A percentile compares a stretch with the other conserved stretches of the same genome.
Evolutionary conservation across 768 basidiomycete species (phyloP).

Genomic region (Phylloporus arenicola): DNA sequence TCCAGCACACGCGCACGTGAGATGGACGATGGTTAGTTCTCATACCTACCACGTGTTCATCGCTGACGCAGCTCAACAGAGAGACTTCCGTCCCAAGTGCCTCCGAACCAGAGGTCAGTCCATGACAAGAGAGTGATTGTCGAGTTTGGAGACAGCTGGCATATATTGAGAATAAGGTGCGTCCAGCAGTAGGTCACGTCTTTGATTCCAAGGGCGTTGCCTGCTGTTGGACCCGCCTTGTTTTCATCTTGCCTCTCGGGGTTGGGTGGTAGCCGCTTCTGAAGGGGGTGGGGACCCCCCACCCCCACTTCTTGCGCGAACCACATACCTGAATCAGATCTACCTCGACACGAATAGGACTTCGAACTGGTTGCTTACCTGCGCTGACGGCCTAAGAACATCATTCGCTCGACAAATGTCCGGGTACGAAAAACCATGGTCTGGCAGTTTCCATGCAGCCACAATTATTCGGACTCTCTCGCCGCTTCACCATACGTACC

Average conservation of each 20-base stretch:
- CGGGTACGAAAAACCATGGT: too few relatives aligned
- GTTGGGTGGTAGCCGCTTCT: not conserved
- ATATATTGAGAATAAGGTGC: slow-evolving; percentile 16
- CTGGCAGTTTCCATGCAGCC: too few relatives aligned
- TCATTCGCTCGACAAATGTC: too few relatives aligned
- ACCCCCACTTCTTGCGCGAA: too few relatives aligned
- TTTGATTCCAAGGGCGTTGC: slow-evolving; percentile 7
- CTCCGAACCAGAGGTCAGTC: not conserved
- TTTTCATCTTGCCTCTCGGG: not conserved
- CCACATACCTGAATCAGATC: too few relatives aligned
- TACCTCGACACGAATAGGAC: too few relatives aligned
- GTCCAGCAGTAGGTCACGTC: slow-evolving; percentile 15
- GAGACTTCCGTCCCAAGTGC: not conserved
- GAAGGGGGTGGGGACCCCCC: too few relatives aligned
- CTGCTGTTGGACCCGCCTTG: slow-evolving; percentile 18
- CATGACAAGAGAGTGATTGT: not conserved
- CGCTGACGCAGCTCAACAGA: not conserved
- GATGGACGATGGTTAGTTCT: not conserved
- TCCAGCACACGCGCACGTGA: not conserved
- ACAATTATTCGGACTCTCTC: too few relatives aligned
- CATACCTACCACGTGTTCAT: not conserved
- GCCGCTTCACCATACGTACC: too few relatives aligned
- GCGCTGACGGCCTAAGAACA: too few relatives aligned
- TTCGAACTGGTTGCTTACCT: too few relatives aligned
- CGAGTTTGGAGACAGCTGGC: not conserved